Evolutionary conservation across 345 rosid species (phyloP), one percentile per base, ranked within the genome.

Genomic region (Rhizophora apiculata): DNA sequence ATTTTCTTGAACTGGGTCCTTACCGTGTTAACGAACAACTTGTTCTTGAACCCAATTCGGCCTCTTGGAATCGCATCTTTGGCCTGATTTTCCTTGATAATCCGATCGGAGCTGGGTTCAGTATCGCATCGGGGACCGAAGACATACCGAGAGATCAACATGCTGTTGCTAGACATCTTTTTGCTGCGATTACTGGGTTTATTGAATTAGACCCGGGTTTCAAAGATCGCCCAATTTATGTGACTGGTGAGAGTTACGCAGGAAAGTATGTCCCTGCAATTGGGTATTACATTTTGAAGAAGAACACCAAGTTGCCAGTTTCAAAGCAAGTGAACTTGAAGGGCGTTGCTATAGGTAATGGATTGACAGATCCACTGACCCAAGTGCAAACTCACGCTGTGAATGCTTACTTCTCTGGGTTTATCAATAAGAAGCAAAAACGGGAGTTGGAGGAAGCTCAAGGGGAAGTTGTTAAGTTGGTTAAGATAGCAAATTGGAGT

Each of bases 81-180:
- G 96, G 96, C 64, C 77, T 91, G 55, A 75, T 91, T 58, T 91
- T 93, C 37, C 69, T 91, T 27, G 97, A 93, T 69, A 91, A 84
- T 68, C 98, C 98, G 0, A 89, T 91, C 19, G 98, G 97, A 64
- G 78, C 79, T 0, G 98, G 97, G n/a, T 85, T 93, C 74, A 93
- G 97, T 72, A 60, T 91, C 32, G 96, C 96, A 1, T 79, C 90
- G 22, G 73, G 81, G 0, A 68, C 81, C 4, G 68, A 78, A 34
- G 91, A 89, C 64, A 86, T 89, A 46, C 97, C 97, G 0, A 80
- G 51, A 52, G 83, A 86, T 66, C 97, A 91, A 61, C 20, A 18
- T 8, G 52, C 81, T 5, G 85, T 89, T 6, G 91, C 93, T 0
- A 77, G 82, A 74, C 96, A 91, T 67, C 85, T 91, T 0, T 89